Evolutionary conservation across 441 rosid species (phyloP).

Genomic region (Brassica hybrid): DNA sequence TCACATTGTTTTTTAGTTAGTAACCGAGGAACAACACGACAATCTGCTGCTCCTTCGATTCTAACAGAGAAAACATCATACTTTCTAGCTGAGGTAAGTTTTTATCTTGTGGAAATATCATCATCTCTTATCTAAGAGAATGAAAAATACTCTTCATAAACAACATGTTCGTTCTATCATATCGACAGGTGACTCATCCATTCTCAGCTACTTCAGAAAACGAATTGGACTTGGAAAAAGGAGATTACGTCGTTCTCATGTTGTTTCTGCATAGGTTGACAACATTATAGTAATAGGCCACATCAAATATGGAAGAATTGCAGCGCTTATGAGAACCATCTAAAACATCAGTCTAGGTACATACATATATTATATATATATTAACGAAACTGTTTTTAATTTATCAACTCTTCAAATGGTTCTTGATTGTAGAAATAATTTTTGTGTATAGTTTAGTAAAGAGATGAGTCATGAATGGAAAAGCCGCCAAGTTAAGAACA

Average conservation of each 20-base stretch:
- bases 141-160: neutral
- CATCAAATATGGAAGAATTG: slow-evolving; percentile 66
- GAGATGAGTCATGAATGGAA: slow-evolving; percentile 62
- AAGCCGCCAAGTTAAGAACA: slow-evolving; percentile 56
- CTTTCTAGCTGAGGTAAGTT: slow-evolving; percentile 55
- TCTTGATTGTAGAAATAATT: neutral
- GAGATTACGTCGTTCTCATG: slow-evolving; percentile 65
- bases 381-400: neutral
- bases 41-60: neutral
- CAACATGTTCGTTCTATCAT: slow-evolving; percentile 15
- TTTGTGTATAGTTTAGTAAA: slow-evolving; percentile 46
- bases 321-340: slow-evolving; percentile 58
- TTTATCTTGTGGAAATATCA: neutral
- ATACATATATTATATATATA: neutral
- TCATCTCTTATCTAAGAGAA: neutral
- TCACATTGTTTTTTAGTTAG: neutral
- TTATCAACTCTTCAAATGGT: neutral
- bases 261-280: slow-evolving; percentile 50
- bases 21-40: neutral
- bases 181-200: slow-evolving; percentile 59
- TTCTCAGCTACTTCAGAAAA: slow-evolving; percentile 65
- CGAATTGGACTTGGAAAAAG: slow-evolving; percentile 59
- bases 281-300: slow-evolving; percentile 67
- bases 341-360: slow-evolving; percentile 49
- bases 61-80: neutral